Evolutionary conservation across 371 early-diverging fungal species (phyloP), one percentile per base, ranked within the genome.

Genomic region (Mucor irregularis): DNA sequence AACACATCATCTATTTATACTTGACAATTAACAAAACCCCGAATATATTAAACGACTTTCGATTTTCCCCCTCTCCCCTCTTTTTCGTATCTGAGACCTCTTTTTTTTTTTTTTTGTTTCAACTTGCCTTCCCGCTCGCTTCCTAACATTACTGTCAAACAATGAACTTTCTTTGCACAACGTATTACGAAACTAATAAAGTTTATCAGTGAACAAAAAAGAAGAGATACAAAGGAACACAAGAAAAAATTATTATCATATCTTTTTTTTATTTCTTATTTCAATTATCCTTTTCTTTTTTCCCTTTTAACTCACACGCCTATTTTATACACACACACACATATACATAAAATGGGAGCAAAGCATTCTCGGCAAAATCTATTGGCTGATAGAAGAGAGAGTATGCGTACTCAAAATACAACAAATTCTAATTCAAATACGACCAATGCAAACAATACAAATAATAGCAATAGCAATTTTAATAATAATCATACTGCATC

Each of bases 331-430:
- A n/a, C n/a, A 21, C 34, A 6, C 24, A 10, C 14, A 10, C 24
- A 24, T 11, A 48, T 33, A 48, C 6, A 30, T 21, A 53, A 40
- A 19, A 66, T 66, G 67, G 67, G 67, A 40, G 44, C 29, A 31
- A 66, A 51, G 26, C 58, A 66, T 45, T 64, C 64, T 38, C 54
- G 59, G 42, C 54, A 54, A 34, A 42, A 22, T 10, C 0, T 26
- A 2, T 5, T 16, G n/a, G 14, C 24, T 13, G 28, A 17, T 14
- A 16, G 50, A 34, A 61, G 49, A 54, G 44, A 21, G 16, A 54
- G 55, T 37, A 29, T 44, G 0, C 39, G 24, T 42, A 10, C 13
- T 4, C 13, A 42, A 4, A 3, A 9, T 35, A 35, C 1, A 2
- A 35, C 13, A 14, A 16, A 35, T 11, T 11, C 34, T 13, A 34